phyloP scores from a whole-genome alignment of 2,329 filamentous ascomycete species.

The Exophiala viscosa region DNA sequence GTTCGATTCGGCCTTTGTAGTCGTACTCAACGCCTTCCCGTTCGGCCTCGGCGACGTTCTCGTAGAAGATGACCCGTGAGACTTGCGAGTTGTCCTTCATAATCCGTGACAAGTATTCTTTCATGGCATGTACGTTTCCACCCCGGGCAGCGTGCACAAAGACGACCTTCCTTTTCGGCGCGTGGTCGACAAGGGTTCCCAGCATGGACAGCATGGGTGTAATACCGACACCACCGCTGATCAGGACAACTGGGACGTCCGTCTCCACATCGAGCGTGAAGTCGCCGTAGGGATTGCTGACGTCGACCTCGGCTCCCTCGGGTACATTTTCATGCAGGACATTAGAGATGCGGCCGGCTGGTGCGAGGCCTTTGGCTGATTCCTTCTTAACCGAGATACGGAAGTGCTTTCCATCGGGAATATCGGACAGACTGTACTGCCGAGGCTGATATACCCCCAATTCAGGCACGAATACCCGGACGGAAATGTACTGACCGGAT shows the following conservation, averaged over 20 bases:
- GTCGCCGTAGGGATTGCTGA: conserved; percentile 65
- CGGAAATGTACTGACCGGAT: conserved; percentile 69
- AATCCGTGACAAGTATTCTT: conserved; percentile 19
- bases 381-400: conserved; percentile 70
- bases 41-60: conserved; percentile 35
- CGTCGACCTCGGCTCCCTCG: conserved; percentile 59
- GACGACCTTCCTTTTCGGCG: conserved; percentile 17
- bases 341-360: conserved; percentile 66
- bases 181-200: conserved; percentile 39
- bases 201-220: conserved; percentile 61
- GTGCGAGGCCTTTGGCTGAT: conserved; percentile 49
- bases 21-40: conserved; percentile 57
- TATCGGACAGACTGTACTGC: conserved; percentile 69
- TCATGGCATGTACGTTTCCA: conserved; percentile 26
- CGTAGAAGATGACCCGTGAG: conserved; percentile 13
- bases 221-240: conserved; percentile 60
- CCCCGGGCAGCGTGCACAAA: conserved; percentile 27
- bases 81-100: conserved; percentile 19
- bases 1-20: conserved; percentile 55
- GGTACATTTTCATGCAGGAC: conserved; percentile 60
- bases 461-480: conserved; percentile 56
- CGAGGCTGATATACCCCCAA: conserved; percentile 63
- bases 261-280: conserved; percentile 50
- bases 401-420: conserved; percentile 48
- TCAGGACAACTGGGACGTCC: conserved; percentile 53